These are phyloP conservation scores for Colletotrichum cereale DNA, from an alignment of 2,329 filamentous ascomycete species.

Conservation along the genomic window DNA sequence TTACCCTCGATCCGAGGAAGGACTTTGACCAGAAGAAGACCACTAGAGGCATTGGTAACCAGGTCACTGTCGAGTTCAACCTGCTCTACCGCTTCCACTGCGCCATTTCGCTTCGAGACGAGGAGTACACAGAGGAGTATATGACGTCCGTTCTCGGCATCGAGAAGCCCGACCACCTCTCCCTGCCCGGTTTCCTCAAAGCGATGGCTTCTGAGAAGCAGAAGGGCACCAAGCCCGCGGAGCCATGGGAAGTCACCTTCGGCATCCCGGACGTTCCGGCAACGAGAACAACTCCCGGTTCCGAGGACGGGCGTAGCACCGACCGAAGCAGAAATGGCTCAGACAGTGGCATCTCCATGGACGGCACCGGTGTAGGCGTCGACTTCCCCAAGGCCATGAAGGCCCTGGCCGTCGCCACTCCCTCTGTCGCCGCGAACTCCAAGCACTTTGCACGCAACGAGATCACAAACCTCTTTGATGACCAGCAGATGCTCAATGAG, in stretches of 20 bases:
- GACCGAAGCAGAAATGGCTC: neutral
- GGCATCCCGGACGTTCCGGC: neutral
- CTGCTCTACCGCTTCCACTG: slow-evolving; percentile 65
- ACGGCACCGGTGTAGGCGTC: neutral
- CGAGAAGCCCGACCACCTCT: neutral
- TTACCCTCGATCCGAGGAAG: slow-evolving; percentile 48
- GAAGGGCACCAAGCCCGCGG: neutral
- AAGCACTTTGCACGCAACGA: slow-evolving; percentile 49
- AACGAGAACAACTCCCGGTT: neutral
- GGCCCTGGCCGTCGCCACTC: slow-evolving; percentile 44
- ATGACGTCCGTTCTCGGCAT: neutral
- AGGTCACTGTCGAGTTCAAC: slow-evolving; percentile 66
- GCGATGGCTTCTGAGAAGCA: neutral
- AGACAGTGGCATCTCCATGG: neutral
- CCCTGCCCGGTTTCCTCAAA: neutral
- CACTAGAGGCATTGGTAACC: slow-evolving; percentile 61
- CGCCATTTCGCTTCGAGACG: slow-evolving; percentile 57
- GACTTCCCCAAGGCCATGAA: slow-evolving; percentile 41
- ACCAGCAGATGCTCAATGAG: neutral
- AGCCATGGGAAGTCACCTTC: neutral
- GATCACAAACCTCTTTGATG: neutral
- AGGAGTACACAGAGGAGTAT: slow-evolving; percentile 43
- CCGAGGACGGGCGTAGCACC: neutral
- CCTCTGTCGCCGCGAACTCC: slow-evolving; percentile 43
- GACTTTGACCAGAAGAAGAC: slow-evolving; percentile 44